phyloP scores from a whole-genome alignment of 805 yeast species.

The Myxozyma sirexii region DNA sequence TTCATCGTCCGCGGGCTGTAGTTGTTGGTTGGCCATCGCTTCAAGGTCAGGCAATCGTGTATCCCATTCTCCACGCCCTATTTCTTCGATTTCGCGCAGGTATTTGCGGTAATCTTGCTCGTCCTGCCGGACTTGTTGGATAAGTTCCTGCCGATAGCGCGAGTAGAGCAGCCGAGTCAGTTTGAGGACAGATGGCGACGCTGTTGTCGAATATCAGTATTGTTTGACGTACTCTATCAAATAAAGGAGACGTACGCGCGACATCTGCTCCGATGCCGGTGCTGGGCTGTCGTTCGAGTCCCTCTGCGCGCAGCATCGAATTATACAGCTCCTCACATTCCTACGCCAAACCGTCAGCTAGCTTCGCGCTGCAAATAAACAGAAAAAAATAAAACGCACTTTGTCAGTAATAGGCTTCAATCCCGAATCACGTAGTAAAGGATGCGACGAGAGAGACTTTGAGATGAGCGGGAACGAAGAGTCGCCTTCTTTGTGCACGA shows the following conservation, averaged over 20 bases:
- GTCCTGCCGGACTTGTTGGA: constrained; percentile 37
- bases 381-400: constrained; percentile 3
- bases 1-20: constrained; percentile 3
- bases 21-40: constrained; percentile 7
- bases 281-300: constrained; percentile 28
- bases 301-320: constrained; percentile 23
- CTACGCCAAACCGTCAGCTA: no score
- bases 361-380: neutral
- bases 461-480: constrained; percentile 33
- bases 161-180: constrained; percentile 29
- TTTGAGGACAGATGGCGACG: constrained; percentile 34
- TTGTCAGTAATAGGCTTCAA: constrained; percentile 23
- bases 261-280: constrained; percentile 25
- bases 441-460: constrained; percentile 32
- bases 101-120: constrained; percentile 46
- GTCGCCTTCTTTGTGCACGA: constrained; percentile 36
- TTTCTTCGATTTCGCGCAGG: constrained; percentile 47
- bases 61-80: constrained; percentile 49
- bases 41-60: constrained; percentile 40
- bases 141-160: constrained; percentile 28
- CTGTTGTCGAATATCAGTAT: constrained; percentile 12
- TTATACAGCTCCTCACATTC: constrained; percentile 33
- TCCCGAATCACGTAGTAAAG: constrained; percentile 30
- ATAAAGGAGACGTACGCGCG: constrained; percentile 31
- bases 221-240: no score